phyloP scores from a whole-genome alignment of 768 basidiomycete species.

The Trametes coccinea region DNA sequence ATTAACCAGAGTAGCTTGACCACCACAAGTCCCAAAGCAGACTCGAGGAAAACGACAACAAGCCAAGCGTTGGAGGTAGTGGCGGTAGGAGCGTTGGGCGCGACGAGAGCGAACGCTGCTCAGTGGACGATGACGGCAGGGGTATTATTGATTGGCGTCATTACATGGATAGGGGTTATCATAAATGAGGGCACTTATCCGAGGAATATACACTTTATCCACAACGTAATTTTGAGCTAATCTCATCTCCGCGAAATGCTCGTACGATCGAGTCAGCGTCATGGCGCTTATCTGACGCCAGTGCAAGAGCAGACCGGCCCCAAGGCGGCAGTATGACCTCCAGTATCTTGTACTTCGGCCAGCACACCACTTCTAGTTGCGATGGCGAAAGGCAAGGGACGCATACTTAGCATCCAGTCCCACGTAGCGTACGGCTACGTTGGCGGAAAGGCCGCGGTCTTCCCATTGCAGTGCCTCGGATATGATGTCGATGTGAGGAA shows the following conservation, averaged over 20 bases:
- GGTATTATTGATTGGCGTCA: conserved; percentile 2
- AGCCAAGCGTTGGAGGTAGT: no score
- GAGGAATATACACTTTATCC: not conserved
- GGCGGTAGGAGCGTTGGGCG: not conserved
- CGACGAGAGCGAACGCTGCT: no score
- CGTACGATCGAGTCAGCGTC: not conserved
- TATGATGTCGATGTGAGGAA: conserved; percentile 90
- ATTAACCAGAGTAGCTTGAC: no score
- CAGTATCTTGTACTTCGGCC: not conserved
- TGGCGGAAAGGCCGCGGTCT: conserved; percentile 79
- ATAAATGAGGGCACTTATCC: not conserved
- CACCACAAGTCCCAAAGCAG: no score
- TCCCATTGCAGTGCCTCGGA: conserved; percentile 81
- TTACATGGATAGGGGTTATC: not conserved
- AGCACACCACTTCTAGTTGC: conserved; percentile 10
- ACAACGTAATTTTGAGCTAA: no score
- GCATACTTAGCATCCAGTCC: conserved; percentile 88
- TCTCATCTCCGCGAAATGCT: not conserved
- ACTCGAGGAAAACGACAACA: no score
- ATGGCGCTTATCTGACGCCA: no score
- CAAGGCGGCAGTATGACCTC: not conserved
- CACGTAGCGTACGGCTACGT: conserved; percentile 95
- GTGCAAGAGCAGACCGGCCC: not conserved
- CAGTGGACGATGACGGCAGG: not conserved
- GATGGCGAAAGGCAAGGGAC: conserved; percentile 34